phyloP scores from a whole-genome alignment of 768 basidiomycete genomes.

The Lentinula sp. region DNA sequence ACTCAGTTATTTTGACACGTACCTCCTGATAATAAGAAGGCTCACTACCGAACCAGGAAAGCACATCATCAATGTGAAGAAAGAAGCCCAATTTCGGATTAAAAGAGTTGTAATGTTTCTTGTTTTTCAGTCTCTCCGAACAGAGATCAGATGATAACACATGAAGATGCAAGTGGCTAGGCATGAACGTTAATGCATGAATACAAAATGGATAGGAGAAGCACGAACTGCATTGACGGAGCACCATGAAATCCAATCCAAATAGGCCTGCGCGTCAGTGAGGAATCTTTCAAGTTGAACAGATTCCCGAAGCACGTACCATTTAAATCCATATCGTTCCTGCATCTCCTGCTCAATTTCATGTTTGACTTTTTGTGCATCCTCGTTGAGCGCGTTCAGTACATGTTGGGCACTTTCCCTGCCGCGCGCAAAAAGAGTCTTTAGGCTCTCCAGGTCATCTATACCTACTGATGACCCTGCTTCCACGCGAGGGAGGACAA shows the following conservation, averaged over 20 bases:
- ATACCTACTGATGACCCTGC: constrained; percentile 20
- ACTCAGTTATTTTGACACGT: constrained; percentile 13
- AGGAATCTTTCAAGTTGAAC: not conserved
- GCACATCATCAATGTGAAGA: constrained; percentile 68
- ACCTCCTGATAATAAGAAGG: constrained; percentile 49
- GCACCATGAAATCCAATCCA: constrained; percentile 82
- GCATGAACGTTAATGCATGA: not conserved
- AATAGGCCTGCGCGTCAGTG: constrained; percentile 22
- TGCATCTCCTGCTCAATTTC: constrained; percentile 80
- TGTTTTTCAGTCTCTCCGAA: constrained; percentile 68
- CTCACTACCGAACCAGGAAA: constrained; percentile 72
- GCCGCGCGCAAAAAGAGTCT: constrained; percentile 47
- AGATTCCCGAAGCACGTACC: constrained; percentile 29
- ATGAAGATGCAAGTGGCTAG: constrained; percentile 79
- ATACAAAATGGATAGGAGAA: not conserved
- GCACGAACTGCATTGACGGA: constrained; percentile 79
- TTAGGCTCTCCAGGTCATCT: constrained; percentile 45
- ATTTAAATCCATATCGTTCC: constrained; percentile 63
- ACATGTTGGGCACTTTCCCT: constrained; percentile 49
- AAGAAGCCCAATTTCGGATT: constrained; percentile 83
- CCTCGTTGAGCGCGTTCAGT: constrained; percentile 45
- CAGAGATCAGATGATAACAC: constrained; percentile 76
- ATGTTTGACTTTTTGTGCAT: constrained; percentile 46
- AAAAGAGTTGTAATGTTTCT: constrained; percentile 92
- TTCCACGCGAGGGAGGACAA: constrained; percentile 67